phyloP scores from a whole-genome alignment of 2,329 filamentous ascomycete species.

The Meredithiella fracta region DNA sequence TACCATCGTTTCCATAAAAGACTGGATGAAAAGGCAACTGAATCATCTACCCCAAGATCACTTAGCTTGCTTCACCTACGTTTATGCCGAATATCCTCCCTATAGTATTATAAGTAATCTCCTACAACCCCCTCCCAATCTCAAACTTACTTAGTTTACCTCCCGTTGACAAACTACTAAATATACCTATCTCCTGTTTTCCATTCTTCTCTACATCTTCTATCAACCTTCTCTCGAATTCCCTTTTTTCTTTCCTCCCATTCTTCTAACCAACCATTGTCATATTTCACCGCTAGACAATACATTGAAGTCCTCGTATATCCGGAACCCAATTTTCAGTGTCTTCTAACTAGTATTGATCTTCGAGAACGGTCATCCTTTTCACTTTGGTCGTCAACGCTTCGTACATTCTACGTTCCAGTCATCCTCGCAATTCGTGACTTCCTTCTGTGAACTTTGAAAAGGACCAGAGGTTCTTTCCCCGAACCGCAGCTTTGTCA shows the following conservation, averaged over 20 bases:
- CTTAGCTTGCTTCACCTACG: background rate
- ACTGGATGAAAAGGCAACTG: background rate
- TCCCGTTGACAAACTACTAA: background rate
- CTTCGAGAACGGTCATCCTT: background rate
- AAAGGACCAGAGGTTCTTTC: too few relatives aligned
- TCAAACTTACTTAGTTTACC: background rate
- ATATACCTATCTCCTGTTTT: background rate
- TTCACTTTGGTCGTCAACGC: background rate
- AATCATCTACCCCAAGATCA: too few relatives aligned
- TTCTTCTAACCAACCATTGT: background rate
- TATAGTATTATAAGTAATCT: background rate
- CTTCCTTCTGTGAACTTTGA: too few relatives aligned
- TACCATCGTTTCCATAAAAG: background rate
- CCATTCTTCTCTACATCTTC: background rate
- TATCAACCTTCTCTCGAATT: background rate
- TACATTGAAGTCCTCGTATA: background rate
- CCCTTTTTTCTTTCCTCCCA: background rate
- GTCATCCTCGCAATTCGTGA: too few relatives aligned
- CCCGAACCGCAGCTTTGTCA: background rate
- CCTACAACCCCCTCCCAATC: background rate
- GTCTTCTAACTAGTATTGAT: background rate
- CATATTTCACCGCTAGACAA: background rate
- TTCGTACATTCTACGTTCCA: background rate
- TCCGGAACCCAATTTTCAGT: background rate
- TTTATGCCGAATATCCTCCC: background rate